These are phyloP conservation scores for Ascochyta pisi DNA, from an alignment of 2,329 filamentous ascomycete genomes.

Conservation along the genomic window DNA sequence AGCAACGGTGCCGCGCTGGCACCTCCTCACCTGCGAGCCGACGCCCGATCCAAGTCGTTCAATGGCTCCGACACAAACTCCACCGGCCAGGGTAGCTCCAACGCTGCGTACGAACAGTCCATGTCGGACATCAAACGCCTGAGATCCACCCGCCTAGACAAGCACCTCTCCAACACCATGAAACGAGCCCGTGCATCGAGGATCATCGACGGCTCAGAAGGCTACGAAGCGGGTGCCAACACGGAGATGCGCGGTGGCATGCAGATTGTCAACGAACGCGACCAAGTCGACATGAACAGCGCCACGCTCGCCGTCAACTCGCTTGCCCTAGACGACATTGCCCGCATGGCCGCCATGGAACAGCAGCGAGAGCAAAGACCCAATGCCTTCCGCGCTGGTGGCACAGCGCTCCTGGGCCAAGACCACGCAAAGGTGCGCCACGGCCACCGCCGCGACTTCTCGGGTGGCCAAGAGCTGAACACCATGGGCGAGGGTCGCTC, in stretches of 20 bases:
- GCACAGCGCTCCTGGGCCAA: conserved; percentile 70
- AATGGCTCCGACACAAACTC: conserved; percentile 66
- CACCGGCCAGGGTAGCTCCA: conserved; percentile 62
- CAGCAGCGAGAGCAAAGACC: conserved; percentile 90
- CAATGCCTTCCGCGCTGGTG: conserved; percentile 77
- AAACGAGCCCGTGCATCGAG: conserved; percentile 88
- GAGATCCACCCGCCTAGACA: conserved; percentile 91
- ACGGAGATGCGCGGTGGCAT: conserved; percentile 65
- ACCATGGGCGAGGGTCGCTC: conserved; percentile 61
- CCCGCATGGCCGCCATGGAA: conserved; percentile 92
- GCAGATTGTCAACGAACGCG: conserved; percentile 81
- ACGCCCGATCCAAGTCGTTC: conserved; percentile 77
- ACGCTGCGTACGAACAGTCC: conserved; percentile 83
- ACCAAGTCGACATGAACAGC: conserved; percentile 75
- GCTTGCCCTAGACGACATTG: conserved; percentile 93
- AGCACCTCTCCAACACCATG: conserved; percentile 90
- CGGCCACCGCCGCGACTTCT: conserved; percentile 72
- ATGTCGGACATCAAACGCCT: conserved; percentile 92
- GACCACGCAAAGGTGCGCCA: conserved; percentile 71
- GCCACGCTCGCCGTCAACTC: conserved; percentile 90
- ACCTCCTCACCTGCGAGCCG: conserved; percentile 65
- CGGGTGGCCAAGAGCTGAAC: conserved; percentile 59
- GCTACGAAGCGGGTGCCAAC: conserved; percentile 74
- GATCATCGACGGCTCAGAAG: conserved; percentile 88
- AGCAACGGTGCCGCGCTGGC: conserved; percentile 56